phyloP scores from a whole-genome alignment of 352 stramenopile genomes.

The Phytophthora ramorum region DNA sequence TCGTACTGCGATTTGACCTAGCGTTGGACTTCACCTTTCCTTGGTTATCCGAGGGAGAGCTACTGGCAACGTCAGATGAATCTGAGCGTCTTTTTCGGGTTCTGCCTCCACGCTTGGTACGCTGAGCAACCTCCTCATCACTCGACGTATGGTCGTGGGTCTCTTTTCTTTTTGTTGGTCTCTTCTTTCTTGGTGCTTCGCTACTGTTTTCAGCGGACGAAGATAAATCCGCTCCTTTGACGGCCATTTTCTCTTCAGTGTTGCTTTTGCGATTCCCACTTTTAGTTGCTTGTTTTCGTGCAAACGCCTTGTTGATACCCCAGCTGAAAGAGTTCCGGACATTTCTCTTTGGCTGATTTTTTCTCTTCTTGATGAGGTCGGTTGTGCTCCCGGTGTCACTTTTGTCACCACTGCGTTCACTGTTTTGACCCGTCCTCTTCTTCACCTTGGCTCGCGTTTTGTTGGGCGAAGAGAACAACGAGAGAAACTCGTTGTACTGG shows the following conservation, averaged over 20 bases:
- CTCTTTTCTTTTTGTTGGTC: constrained; percentile 15
- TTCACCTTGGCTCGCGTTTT: constrained; percentile 20
- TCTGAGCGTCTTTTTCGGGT: constrained; percentile 16
- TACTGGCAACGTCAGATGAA: constrained; percentile 10
- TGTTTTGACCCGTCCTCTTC: constrained; percentile 17
- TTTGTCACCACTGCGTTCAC: constrained; percentile 1
- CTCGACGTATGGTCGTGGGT: constrained; percentile 21
- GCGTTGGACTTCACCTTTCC: neutral
- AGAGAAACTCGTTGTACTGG: constrained; percentile 66
- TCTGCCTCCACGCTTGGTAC: constrained; percentile 2
- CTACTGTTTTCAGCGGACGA: constrained; percentile 27
- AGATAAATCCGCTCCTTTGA: constrained; percentile 18
- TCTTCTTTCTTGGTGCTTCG: constrained; percentile 15
- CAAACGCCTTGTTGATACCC: constrained; percentile 76
- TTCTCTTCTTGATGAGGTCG: constrained; percentile 18
- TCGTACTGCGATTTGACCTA: constrained; percentile 8
- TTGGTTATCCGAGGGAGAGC: constrained; percentile 22
- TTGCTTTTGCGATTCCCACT: constrained; percentile 5
- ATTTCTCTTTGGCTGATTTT: constrained; percentile 45
- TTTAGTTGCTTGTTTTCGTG: constrained; percentile 50
- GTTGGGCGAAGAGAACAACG: constrained; percentile 41
- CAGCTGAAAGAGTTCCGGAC: constrained; percentile 77
- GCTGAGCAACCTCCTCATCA: neutral
- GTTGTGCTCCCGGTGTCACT: constrained; percentile 30
- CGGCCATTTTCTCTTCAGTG: constrained; percentile 7